Base-by-base conservation (phyloP, 2,329 filamentous ascomycete genomes). In the Paramyrothecium sp. region DNA sequence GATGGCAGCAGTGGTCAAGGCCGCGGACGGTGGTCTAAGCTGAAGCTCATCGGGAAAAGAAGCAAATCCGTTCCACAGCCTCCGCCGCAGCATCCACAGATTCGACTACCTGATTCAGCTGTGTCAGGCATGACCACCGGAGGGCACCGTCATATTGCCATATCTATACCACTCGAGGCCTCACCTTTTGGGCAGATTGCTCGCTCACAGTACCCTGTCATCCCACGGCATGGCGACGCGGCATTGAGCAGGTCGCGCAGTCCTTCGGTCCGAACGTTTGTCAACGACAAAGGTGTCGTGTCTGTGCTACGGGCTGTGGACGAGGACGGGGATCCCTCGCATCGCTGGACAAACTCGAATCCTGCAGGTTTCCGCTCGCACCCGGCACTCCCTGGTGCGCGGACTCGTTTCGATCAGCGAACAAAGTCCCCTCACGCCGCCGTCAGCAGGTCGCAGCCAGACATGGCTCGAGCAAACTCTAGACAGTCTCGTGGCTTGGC, bases 71-170 rank as follows among this genome's bases (percentile, higher is more conserved):
- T 65, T 26, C 64, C 66, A 44, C 70, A 65, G 46, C 60, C 60
- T 10, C 68, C 5, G n/a, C 38, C 38, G 5, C 38, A 44, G 23
- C n/a, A n/a, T n/a, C 65, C 67, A 30, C 71, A 67, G 17, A 71
- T 77, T 34, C 71, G 65, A 34, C 73, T 86, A 3, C 83, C 83
- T 10, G 83, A 87, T 64, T 80, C 79, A 22, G 82, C 83, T 13
- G 74, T 87, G 16, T 79, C 81, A 3, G 80, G 81, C 8, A 80
- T 71, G 38, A 86, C 83, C 0, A 80, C 69, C 7, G 78, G 73
- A 3, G 84, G 84, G 2, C 75, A 83, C 64, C 76, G 81, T 4
- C 81, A 87, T 62, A 86, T 87, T 60, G 82, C 83, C 57, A 87
- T 87, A 54, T 85, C 83, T 0, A 85, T 87, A 49, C 84, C 84